Conservation (phyloP, 768 basidiomycete species). For the Trametes maxima region DNA sequence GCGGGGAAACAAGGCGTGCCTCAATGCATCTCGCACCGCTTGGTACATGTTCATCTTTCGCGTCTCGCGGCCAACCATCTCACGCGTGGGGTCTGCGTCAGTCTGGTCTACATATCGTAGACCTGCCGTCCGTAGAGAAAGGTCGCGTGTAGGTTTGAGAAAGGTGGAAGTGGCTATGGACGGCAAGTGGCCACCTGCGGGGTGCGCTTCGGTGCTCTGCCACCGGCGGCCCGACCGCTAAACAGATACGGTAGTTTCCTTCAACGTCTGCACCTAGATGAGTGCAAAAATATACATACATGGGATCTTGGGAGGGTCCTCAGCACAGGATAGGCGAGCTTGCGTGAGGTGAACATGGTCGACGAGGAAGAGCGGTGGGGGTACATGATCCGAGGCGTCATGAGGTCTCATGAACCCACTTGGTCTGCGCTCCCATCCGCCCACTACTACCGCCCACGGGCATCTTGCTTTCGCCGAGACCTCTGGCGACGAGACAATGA, state of each 20-base stretch:
- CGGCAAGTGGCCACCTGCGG: slow-evolving; percentile 77
- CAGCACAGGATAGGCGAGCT: slow-evolving; percentile 19
- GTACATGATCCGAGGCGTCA: slow-evolving; percentile 32
- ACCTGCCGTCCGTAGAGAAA: slow-evolving; percentile 71
- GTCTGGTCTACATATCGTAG: slow-evolving; percentile 73
- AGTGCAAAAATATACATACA: slow-evolving; percentile 16
- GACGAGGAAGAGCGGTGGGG: slow-evolving; percentile 21
- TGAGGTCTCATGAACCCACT: slow-evolving; percentile 21
- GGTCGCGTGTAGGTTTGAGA: slow-evolving; percentile 65
- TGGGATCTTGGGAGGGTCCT: slow-evolving; percentile 16
- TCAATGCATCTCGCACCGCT: slow-evolving; percentile 88
- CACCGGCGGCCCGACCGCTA: slow-evolving; percentile 39
- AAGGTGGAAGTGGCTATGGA: slow-evolving; percentile 70
- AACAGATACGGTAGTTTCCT: neutral
- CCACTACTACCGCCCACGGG: slow-evolving; percentile 23
- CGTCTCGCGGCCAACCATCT: slow-evolving; percentile 77
- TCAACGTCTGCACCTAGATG: neutral
- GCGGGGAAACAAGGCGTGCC: slow-evolving; percentile 44
- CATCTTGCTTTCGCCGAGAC: slow-evolving; percentile 9
- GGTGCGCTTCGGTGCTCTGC: slow-evolving; percentile 69
- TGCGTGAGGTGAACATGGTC: slow-evolving; percentile 29
- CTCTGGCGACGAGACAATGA: slow-evolving; percentile 28
- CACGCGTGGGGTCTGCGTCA: slow-evolving; percentile 41
- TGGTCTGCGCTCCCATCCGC: slow-evolving; percentile 24
- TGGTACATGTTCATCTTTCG: slow-evolving; percentile 97